Conservation (phyloP, 805 yeast genomes). For the Yamadazyma ubonensis region DNA sequence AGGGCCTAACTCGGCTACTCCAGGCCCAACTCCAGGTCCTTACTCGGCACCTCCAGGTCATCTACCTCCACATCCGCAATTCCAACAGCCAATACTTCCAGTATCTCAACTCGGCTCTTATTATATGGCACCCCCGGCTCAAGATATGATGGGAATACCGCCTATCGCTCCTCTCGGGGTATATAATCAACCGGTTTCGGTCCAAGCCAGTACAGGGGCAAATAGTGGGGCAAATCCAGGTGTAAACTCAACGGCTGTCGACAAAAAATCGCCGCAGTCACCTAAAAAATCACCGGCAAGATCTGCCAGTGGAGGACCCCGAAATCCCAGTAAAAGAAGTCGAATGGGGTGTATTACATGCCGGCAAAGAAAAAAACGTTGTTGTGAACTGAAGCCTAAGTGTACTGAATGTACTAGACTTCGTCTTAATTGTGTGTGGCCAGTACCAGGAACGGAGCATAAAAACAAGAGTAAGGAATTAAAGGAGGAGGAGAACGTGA, state of each 20-base stretch:
- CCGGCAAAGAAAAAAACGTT: slow-evolving; percentile 71
- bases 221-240: not conserved
- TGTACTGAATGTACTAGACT: slow-evolving; percentile 70
- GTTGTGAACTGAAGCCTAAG: slow-evolving; percentile 67
- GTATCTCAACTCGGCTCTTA: not conserved
- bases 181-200: too few relatives aligned
- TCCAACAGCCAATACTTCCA: not conserved
- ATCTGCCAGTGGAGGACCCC: not conserved
- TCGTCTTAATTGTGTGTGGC: slow-evolving; percentile 68
- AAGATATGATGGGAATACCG: not conserved
- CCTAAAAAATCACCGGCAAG: too few relatives aligned
- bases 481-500: slow-evolving; percentile 49
- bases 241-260: not conserved
- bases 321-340: slow-evolving; percentile 45
- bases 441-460: slow-evolving; percentile 66
- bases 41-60: too few relatives aligned
- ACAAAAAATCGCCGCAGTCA: not conserved
- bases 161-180: too few relatives aligned
- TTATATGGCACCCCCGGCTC: not conserved
- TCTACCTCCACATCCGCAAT: too few relatives aligned
- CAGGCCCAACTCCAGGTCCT: too few relatives aligned
- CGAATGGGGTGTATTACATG: slow-evolving; percentile 79
- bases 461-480: slow-evolving; percentile 54
- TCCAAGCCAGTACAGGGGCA: not conserved
- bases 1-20: too few relatives aligned